phyloP scores from a whole-genome alignment of 352 stramenopile genomes.

The Phytophthora meadii region DNA sequence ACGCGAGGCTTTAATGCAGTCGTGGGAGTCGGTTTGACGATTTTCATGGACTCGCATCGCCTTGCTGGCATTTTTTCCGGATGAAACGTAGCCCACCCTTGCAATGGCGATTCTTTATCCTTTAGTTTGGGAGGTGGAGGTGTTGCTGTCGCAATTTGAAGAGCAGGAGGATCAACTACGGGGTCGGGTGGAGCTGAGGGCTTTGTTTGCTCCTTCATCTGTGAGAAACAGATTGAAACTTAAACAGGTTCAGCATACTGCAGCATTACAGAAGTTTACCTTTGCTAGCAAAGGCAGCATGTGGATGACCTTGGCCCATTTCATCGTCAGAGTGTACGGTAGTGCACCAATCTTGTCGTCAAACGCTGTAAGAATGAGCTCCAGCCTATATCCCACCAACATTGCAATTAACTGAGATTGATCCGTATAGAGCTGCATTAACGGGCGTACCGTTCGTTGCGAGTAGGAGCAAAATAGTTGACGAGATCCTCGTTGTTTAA shows the following conservation, averaged over 20 bases:
- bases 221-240: slow-evolving; percentile 1
- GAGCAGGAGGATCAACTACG: neutral
- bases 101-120: slow-evolving; percentile 13
- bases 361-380: slow-evolving; percentile 29
- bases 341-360: slow-evolving; percentile 24
- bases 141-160: slow-evolving; percentile 7
- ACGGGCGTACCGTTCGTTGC: slow-evolving; percentile 26
- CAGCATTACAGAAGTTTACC: slow-evolving; percentile 2
- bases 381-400: slow-evolving; percentile 20
- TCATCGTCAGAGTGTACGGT: slow-evolving; percentile 3
- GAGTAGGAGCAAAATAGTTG: slow-evolving; percentile 16
- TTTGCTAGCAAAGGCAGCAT: slow-evolving; percentile 25
- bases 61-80: slow-evolving; percentile 56
- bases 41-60: slow-evolving; percentile 15
- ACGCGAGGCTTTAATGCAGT: slow-evolving; percentile 23
- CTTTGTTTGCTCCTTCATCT: slow-evolving; percentile 22
- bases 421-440: neutral
- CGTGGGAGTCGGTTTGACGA: neutral
- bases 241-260: neutral
- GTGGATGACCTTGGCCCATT: slow-evolving; percentile 30
- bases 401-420: neutral
- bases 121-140: slow-evolving; percentile 8
- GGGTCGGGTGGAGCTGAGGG: neutral
- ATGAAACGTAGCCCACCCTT: slow-evolving; percentile 59
- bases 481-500: slow-evolving; percentile 10